These are phyloP conservation scores for Arbutus unedo DNA, from an alignment of 148 eudicot species.

Conservation along the genomic window DNA sequence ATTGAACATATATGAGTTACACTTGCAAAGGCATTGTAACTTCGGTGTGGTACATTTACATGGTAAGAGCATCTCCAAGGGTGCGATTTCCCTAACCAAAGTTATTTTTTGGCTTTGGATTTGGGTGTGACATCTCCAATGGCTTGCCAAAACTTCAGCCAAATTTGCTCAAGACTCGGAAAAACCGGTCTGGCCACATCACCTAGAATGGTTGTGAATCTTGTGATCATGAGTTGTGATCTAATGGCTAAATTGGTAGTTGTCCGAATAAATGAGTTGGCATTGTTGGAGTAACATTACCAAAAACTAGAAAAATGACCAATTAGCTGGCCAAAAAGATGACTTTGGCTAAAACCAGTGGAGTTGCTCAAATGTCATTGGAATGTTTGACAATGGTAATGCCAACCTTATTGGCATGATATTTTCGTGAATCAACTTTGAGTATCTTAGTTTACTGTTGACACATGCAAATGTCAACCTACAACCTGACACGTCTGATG, in stretches of 20 bases:
- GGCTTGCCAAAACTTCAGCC: not conserved
- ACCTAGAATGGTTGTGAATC: not conserved
- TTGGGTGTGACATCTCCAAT: not conserved
- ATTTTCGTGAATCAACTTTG: not conserved
- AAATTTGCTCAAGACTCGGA: not conserved
- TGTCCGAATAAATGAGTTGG: not conserved
- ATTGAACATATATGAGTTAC: not conserved
- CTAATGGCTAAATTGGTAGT: not conserved
- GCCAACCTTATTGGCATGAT: not conserved
- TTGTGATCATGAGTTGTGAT: not conserved
- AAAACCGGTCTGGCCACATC: not conserved
- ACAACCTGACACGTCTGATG: slow-evolving; percentile 9
- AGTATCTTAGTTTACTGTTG: not conserved
- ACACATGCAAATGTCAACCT: not conserved
- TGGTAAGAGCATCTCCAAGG: not conserved
- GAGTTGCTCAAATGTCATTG: not conserved
- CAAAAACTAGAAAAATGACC: not conserved
- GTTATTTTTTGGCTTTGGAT: not conserved
- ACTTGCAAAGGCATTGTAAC: not conserved
- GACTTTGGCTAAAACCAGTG: not conserved
- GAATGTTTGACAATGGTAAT: not conserved
- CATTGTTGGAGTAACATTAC: not conserved
- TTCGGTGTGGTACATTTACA: not conserved
- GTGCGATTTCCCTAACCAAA: not conserved
- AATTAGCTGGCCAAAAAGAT: not conserved